These are phyloP conservation scores for Laetiporus sulphureus DNA, from an alignment of 1,284 basidiomycete genomes.

Conservation along the genomic window DNA sequence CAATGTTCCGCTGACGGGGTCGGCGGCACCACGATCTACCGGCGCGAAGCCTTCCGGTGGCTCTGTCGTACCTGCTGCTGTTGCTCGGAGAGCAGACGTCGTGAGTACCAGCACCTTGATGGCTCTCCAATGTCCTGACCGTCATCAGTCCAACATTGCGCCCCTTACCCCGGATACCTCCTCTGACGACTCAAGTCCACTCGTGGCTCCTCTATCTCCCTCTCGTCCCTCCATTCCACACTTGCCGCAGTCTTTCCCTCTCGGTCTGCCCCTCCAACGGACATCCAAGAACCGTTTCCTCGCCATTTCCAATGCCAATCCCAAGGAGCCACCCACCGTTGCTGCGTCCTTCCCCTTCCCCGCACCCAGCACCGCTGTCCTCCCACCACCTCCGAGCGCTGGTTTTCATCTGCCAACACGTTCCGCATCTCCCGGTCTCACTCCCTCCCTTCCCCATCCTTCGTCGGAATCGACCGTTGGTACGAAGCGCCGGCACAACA, in stretches of 20 bases:
- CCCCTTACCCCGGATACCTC: slow-evolving; percentile 5
- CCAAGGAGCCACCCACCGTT: not conserved
- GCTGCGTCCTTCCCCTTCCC: not conserved
- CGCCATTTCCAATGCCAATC: not conserved
- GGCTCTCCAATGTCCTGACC: not conserved
- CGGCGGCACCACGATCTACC: not conserved
- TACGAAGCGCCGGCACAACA: slow-evolving; percentile 32
- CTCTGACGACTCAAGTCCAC: no score
- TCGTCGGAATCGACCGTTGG: slow-evolving; percentile 17
- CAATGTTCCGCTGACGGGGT: slow-evolving; percentile 2
- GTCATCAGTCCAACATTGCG: not conserved
- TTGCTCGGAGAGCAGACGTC: not conserved
- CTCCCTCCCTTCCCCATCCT: slow-evolving; percentile 1
- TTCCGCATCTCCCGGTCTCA: not conserved
- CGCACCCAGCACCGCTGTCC: not conserved
- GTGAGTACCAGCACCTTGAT: not conserved
- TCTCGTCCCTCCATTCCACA: no score
- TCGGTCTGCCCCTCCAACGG: no score
- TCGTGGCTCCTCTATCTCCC: no score
- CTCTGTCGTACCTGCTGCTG: not conserved
- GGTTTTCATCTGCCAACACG: not conserved
- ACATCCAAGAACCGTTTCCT: not conserved
- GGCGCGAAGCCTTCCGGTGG: slow-evolving; percentile 1
- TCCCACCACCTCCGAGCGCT: not conserved
- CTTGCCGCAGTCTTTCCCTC: no score